These are phyloP conservation scores for Neurospora discreta DNA, from an alignment of 495 filamentous ascomycete species.

Conservation along the genomic window DNA sequence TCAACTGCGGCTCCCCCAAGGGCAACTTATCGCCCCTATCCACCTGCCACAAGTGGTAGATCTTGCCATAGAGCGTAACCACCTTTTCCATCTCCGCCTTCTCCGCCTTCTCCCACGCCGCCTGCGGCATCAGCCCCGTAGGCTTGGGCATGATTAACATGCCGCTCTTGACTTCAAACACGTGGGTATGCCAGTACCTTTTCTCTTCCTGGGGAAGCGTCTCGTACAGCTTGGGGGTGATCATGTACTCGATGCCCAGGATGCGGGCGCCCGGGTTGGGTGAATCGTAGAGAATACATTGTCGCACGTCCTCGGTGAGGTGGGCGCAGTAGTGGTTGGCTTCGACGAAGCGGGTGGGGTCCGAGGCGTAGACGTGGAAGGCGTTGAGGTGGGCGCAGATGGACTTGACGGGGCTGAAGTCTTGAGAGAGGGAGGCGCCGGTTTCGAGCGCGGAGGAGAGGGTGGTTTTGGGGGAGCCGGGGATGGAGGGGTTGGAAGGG, in stretches of 20 bases:
- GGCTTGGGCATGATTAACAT: constrained; percentile 79
- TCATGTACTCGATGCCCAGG: constrained; percentile 91
- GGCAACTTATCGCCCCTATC: constrained; percentile 70
- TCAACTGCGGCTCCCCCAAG: constrained; percentile 62
- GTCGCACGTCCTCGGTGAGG: constrained; percentile 56
- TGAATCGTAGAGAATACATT: constrained; percentile 81
- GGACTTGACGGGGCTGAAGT: constrained; percentile 61
- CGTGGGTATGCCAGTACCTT: constrained; percentile 69
- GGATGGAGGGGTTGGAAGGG: constrained; percentile 5
- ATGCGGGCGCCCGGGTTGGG: constrained; percentile 53
- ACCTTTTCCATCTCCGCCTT: constrained; percentile 69
- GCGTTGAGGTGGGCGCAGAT: constrained; percentile 82
- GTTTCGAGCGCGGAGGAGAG: constrained; percentile 56
- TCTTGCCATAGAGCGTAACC: constrained; percentile 67
- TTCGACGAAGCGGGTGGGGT: constrained; percentile 57
- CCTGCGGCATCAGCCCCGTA: constrained; percentile 32
- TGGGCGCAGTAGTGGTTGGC: constrained; percentile 82
- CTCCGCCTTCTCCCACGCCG: constrained; percentile 65
- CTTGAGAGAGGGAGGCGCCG: constrained; percentile 44
- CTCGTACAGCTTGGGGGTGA: constrained; percentile 56
- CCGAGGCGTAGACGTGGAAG: constrained; percentile 69
- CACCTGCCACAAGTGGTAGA: constrained; percentile 84
- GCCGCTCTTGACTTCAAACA: constrained; percentile 79
- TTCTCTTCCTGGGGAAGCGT: constrained; percentile 55
- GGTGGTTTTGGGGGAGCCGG: constrained; percentile 40